Evolutionary conservation across 83 land plant genomes (phyloP).

Genomic region (Picea abies): DNA sequence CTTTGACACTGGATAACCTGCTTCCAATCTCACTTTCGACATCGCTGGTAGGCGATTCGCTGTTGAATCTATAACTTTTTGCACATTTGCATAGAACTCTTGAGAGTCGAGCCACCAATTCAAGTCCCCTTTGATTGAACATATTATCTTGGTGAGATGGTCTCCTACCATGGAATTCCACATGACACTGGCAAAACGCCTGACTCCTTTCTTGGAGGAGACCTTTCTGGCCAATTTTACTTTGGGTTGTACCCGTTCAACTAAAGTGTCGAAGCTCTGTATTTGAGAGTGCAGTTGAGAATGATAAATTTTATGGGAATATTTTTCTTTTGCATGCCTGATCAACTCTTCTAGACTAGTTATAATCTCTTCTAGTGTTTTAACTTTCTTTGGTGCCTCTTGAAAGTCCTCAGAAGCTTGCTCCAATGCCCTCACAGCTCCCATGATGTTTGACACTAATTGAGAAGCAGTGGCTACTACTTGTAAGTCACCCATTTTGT

Average conservation of each 20-base stretch:
- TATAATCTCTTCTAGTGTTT: slow-evolving; percentile 33
- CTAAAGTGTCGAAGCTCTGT: slow-evolving; percentile 33
- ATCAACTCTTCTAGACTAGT: slow-evolving; percentile 33
- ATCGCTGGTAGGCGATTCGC: slow-evolving; percentile 25
- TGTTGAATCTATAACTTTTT: slow-evolving; percentile 33
- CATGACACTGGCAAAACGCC: slow-evolving; percentile 27
- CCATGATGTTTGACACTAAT: slow-evolving; percentile 33
- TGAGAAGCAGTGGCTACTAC: slow-evolving; percentile 25
- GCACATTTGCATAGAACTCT: slow-evolving; percentile 24
- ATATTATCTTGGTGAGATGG: slow-evolving; percentile 27
- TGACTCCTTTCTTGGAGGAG: slow-evolving; percentile 30
- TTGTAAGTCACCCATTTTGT: slow-evolving; percentile 35
- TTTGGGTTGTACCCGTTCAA: slow-evolving; percentile 34
- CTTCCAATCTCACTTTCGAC: slow-evolving; percentile 36
- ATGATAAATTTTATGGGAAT: slow-evolving; percentile 37
- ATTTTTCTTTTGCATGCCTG: slow-evolving; percentile 24
- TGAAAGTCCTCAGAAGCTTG: slow-evolving; percentile 37
- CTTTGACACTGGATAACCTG: slow-evolving; percentile 40
- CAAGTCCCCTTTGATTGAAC: slow-evolving; percentile 32
- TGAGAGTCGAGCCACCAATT: slow-evolving; percentile 51
- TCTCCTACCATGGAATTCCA: slow-evolving; percentile 41
- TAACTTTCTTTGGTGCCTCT: slow-evolving; percentile 37
- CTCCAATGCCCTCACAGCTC: slow-evolving; percentile 39
- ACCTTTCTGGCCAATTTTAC: slow-evolving; percentile 44
- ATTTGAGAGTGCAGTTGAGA: slow-evolving; percentile 33